These are phyloP conservation scores for Trichoderma asperellum DNA, from an alignment of 2,329 filamentous ascomycete species.

Conservation along the genomic window DNA sequence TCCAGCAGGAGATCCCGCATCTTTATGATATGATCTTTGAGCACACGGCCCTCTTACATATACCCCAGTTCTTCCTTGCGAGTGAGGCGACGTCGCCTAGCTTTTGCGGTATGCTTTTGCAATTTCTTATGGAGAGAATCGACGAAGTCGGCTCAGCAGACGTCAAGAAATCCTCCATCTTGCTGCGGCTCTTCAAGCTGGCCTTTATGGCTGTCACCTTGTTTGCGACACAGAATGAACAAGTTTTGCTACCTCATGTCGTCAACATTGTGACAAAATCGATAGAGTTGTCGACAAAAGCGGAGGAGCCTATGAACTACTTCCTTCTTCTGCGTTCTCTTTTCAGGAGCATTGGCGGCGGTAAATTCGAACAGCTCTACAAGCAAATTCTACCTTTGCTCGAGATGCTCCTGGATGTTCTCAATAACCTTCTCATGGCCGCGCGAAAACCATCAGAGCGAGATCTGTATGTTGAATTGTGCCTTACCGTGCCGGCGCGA, in stretches of 20 bases:
- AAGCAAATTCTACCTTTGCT: conserved; percentile 95
- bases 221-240: conserved; percentile 92
- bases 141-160: conserved; percentile 92
- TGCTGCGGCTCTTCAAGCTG: conserved; percentile 93
- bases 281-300: conserved; percentile 92
- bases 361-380: conserved; percentile 96
- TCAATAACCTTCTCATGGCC: conserved; percentile 91
- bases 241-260: conserved; percentile 91
- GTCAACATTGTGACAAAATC: conserved; percentile 97
- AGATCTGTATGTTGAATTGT: conserved; percentile 96
- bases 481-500: conserved; percentile 90
- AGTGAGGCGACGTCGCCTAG: conserved; percentile 96
- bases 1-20: conserved; percentile 94
- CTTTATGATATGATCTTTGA: conserved; percentile 98
- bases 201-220: conserved; percentile 99
- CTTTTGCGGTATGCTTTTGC: conserved; percentile 96
- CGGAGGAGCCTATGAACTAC: conserved; percentile 98
- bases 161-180: conserved; percentile 87
- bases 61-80: conserved; percentile 98
- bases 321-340: conserved; percentile 90
- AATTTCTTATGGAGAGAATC: conserved; percentile 96
- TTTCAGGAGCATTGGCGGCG: conserved; percentile 95
- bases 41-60: conserved; percentile 89
- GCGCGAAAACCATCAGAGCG: conserved; percentile 88
- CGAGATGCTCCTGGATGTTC: conserved; percentile 95